phyloP scores from a whole-genome alignment of 2,329 filamentous ascomycete species.

The Fusarium acutatum region DNA sequence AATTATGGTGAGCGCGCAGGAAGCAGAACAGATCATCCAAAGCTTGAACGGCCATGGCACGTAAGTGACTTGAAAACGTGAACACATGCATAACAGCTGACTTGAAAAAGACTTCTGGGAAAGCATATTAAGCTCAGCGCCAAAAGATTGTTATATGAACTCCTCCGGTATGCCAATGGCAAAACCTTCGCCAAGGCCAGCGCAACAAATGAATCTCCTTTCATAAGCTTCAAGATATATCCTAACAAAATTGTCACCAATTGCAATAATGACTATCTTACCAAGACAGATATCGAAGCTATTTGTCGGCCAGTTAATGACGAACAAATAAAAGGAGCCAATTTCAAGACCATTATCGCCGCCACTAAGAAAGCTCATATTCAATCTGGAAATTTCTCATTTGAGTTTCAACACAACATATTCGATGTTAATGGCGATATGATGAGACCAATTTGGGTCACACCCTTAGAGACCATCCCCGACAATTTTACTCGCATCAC shows the following conservation, averaged over 20 bases:
- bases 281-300: neutral
- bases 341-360: neutral
- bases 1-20: neutral
- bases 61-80: neutral
- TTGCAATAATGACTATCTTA: neutral
- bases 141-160: conserved; percentile 23
- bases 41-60: neutral
- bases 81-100: neutral
- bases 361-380: neutral
- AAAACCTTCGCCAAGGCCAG: conserved; percentile 9
- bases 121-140: conserved; percentile 9
- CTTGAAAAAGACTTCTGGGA: neutral
- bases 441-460: neutral
- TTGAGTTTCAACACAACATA: neutral
- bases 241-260: neutral
- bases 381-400: neutral
- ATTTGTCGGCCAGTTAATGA: neutral
- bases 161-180: conserved; percentile 14
- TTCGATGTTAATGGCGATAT: neutral
- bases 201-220: neutral
- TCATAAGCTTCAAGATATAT: conserved; percentile 15
- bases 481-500: neutral
- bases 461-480: too few relatives aligned
- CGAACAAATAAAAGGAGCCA: neutral
- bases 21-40: neutral